Percentiles rank a stretch among this genome's conserved stretches.
These are phyloP conservation scores for Onygenales sp. DNA, from an alignment of 2,329 filamentous ascomycete genomes.

Conservation along the genomic window DNA sequence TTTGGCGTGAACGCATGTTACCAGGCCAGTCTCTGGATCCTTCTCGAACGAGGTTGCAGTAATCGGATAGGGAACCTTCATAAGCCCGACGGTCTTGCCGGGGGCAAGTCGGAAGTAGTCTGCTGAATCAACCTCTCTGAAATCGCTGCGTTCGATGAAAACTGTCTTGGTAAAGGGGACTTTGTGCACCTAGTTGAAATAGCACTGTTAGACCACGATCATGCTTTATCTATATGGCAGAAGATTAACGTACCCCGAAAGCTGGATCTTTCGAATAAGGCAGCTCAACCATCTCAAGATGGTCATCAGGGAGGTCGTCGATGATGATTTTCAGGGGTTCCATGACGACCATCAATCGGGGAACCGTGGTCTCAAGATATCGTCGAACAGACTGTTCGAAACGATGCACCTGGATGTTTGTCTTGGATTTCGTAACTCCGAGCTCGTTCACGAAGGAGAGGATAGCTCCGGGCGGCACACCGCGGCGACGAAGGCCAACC, in stretches of 20 bases:
- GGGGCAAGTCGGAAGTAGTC: constrained; percentile 73
- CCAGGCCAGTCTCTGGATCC: constrained; percentile 52
- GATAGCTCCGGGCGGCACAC: constrained; percentile 79
- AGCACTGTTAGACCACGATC: neutral
- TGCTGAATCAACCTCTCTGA: constrained; percentile 60
- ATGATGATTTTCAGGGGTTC: constrained; percentile 78
- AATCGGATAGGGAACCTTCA: constrained; percentile 62
- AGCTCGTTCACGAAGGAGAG: constrained; percentile 85
- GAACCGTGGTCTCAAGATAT: constrained; percentile 81
- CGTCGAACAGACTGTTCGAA: constrained; percentile 78
- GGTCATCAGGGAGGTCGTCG: constrained; percentile 52
- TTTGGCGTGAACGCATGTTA: constrained; percentile 57
- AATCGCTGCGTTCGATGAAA: constrained; percentile 76
- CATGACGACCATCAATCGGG: constrained; percentile 79
- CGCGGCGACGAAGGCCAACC: constrained; percentile 71
- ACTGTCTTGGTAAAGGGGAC: constrained; percentile 64
- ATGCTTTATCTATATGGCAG: neutral
- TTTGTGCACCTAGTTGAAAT: constrained; percentile 28
- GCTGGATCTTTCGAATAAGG: constrained; percentile 71
- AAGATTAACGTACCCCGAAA: constrained; percentile 25
- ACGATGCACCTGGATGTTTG: constrained; percentile 68
- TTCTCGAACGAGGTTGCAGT: constrained; percentile 59
- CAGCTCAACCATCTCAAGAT: constrained; percentile 53
- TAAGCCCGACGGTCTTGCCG: constrained; percentile 62
- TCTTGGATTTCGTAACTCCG: constrained; percentile 74